These are phyloP conservation scores for Citrus cavaleriei DNA, from an alignment of 345 rosid species.

Conservation along the genomic window DNA sequence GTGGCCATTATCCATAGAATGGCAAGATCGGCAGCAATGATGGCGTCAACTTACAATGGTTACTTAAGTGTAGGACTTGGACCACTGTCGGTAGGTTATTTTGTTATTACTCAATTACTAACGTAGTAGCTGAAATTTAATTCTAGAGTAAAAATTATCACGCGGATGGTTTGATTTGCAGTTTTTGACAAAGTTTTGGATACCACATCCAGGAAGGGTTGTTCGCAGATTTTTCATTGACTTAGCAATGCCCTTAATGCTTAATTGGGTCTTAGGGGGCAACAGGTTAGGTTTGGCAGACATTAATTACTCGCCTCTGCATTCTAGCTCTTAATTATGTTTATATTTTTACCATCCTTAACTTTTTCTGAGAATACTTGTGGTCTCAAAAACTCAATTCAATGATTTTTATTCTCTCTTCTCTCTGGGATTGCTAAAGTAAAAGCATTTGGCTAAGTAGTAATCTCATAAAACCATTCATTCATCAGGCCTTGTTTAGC, in stretches of 20 bases:
- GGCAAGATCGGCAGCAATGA: conserved; percentile 95
- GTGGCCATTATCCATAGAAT: conserved; percentile 80
- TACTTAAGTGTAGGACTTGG: conserved; percentile 95
- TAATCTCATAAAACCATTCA: background rate
- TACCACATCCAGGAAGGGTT: conserved; percentile 88
- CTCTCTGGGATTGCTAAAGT: background rate
- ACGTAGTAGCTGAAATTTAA: conserved; percentile 1
- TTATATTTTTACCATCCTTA: too few species aligned
- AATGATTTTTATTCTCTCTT: background rate
- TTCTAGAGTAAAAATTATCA: conserved; percentile 2
- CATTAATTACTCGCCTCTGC: background rate
- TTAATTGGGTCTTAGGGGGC: conserved; percentile 87
- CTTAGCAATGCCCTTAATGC: conserved; percentile 78
- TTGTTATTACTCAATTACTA: background rate
- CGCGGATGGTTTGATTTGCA: conserved; percentile 24
- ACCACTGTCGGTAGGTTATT: conserved; percentile 63
- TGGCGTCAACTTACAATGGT: conserved; percentile 95
- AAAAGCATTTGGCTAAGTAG: background rate
- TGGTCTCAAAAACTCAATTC: background rate
- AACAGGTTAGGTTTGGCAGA: conserved; percentile 56
- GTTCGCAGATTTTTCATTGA: conserved; percentile 79
- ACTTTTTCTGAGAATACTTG: background rate
- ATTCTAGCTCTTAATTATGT: background rate
- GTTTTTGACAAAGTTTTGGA: conserved; percentile 80
- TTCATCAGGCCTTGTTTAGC: background rate